Evolutionary conservation across 257 asterid species (phyloP).

Genomic region (Jacaranda mimosifolia): DNA sequence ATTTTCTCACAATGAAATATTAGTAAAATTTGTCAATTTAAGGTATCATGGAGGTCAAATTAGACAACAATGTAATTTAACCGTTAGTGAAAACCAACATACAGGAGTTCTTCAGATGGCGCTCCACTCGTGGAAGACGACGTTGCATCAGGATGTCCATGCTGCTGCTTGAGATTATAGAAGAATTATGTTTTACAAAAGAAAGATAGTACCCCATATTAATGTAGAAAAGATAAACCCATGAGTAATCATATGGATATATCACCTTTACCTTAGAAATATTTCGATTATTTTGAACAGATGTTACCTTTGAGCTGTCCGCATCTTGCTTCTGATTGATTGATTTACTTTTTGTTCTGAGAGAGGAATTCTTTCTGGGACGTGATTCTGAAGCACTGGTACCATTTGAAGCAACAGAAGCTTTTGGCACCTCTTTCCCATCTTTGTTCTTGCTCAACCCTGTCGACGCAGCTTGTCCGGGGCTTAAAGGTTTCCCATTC

Average conservation of each 20-base stretch:
- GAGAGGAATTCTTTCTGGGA: constrained; percentile 35
- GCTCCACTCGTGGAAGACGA: constrained; percentile 46
- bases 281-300: constrained; percentile 34
- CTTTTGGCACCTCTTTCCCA: constrained; percentile 41
- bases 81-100: constrained; percentile 37
- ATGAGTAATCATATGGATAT: constrained; percentile 16
- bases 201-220: constrained; percentile 15
- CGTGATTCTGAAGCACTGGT: constrained; percentile 41
- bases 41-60: constrained; percentile 14
- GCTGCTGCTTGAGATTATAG: constrained; percentile 39
- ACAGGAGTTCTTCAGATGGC: constrained; percentile 50
- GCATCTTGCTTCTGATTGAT: constrained; percentile 45
- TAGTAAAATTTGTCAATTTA: constrained; percentile 5
- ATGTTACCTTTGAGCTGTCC: constrained; percentile 35
- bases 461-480: constrained; percentile 31
- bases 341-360: constrained; percentile 45
- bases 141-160: constrained; percentile 49
- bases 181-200: constrained; percentile 23
- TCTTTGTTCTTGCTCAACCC: constrained; percentile 47
- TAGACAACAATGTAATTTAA: constrained; percentile 12
- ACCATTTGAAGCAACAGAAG: constrained; percentile 58
- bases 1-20: constrained; percentile 22
- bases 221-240: background rate
- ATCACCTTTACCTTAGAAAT: constrained; percentile 45
- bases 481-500: constrained; percentile 50